Percentiles rank a stretch among this genome's conserved stretches.
These are phyloP conservation scores for Ustilago hordei DNA, from an alignment of 1,284 basidiomycete species.

Conservation along the genomic window DNA sequence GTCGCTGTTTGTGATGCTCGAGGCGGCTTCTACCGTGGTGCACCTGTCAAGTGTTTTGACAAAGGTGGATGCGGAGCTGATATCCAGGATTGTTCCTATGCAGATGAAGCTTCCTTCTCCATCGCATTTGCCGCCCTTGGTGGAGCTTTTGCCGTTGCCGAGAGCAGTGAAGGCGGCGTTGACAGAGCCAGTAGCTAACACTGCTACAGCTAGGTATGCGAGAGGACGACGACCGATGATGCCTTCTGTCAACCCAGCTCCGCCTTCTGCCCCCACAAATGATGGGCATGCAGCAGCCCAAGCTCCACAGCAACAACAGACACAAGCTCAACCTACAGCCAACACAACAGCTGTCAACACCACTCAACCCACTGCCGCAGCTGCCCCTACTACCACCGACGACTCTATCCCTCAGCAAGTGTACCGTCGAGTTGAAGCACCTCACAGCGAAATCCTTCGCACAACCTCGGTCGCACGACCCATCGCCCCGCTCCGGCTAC, in stretches of 20 bases:
- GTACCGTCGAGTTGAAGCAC: constrained; percentile 35
- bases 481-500: constrained; percentile 33
- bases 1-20: constrained; percentile 37
- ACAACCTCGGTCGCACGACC: constrained; percentile 39
- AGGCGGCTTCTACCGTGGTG: constrained; percentile 24
- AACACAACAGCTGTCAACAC: not conserved
- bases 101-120: constrained; percentile 43
- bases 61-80: constrained; percentile 37
- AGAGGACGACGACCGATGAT: constrained; percentile 33
- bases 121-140: constrained; percentile 45
- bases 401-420: constrained; percentile 22
- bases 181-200: constrained; percentile 17
- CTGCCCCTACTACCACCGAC: not conserved
- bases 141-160: constrained; percentile 41
- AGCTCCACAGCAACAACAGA: not conserved
- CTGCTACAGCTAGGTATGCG: constrained; percentile 18
- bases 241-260: constrained; percentile 27
- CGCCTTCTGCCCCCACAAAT: not conserved
- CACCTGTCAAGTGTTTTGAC: constrained; percentile 37
- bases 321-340: not conserved
- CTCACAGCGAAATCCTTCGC: constrained; percentile 32
- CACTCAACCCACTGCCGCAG: not conserved
- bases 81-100: constrained; percentile 26
- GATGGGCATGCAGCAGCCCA: not conserved
- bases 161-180: constrained; percentile 22